These are phyloP conservation scores for Coprinopsis sp. DNA, from an alignment of 768 basidiomycete species.

Conservation along the genomic window DNA sequence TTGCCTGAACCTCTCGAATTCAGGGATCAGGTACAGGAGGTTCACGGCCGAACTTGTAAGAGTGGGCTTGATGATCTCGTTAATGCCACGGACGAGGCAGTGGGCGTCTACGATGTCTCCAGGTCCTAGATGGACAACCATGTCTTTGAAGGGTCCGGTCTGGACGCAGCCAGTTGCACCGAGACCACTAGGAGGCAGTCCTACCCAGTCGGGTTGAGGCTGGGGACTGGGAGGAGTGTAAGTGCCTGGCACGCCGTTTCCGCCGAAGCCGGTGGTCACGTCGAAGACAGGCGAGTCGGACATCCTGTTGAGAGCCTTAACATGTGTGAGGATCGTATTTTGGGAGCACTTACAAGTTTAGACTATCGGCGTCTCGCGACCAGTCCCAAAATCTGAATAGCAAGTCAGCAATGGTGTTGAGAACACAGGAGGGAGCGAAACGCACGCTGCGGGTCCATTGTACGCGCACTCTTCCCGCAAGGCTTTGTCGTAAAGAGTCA, in stretches of 20 bases:
- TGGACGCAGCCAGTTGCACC: constrained; percentile 4
- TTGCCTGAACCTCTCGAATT: neutral
- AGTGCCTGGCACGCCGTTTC: constrained; percentile 13
- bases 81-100: constrained; percentile 7
- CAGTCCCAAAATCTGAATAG: constrained; percentile 16
- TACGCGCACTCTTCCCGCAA: constrained; percentile 22
- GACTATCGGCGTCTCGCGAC: constrained; percentile 14
- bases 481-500: constrained; percentile 19
- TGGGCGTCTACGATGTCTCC: neutral
- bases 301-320: constrained; percentile 6
- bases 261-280: constrained; percentile 16
- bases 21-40: neutral
- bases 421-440: neutral
- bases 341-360: constrained; percentile 6
- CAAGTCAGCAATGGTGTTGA: neutral
- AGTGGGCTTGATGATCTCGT: neutral
- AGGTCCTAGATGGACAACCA: constrained; percentile 1
- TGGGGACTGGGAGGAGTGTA: constrained; percentile 5
- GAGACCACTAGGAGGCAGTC: neutral
- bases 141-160: constrained; percentile 5
- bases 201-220: neutral
- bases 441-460: constrained; percentile 20
- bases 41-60: neutral
- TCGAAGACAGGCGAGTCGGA: constrained; percentile 15
- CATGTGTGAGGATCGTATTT: neutral